These are phyloP conservation scores for Phytophthora pisi DNA, from an alignment of 352 stramenopile genomes.

Conservation along the genomic window DNA sequence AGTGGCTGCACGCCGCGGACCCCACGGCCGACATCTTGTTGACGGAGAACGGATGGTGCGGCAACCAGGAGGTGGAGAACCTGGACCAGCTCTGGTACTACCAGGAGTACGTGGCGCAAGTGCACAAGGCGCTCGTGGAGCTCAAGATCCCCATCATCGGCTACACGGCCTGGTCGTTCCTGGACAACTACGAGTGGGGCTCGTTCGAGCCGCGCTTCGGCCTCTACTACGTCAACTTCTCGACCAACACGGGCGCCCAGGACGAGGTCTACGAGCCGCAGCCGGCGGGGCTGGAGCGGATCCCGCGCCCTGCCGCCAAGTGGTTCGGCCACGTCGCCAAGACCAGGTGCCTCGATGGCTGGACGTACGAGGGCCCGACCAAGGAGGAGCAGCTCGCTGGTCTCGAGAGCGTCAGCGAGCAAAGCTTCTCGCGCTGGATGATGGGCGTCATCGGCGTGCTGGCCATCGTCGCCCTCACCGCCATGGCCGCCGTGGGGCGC, in stretches of 20 bases:
- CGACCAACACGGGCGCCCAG: slow-evolving; percentile 37
- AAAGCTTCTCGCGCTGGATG: slow-evolving; percentile 28
- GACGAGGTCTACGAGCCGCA: slow-evolving; percentile 37
- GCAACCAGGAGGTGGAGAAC: slow-evolving; percentile 64
- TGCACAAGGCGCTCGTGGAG: slow-evolving; percentile 52
- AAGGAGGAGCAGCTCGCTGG: slow-evolving; percentile 16
- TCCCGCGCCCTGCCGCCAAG: slow-evolving; percentile 51
- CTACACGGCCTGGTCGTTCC: slow-evolving; percentile 94
- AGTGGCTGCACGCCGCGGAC: slow-evolving; percentile 60
- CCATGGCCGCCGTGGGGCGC: slow-evolving; percentile 25
- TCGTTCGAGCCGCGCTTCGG: slow-evolving; percentile 68
- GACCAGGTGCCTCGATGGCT: slow-evolving; percentile 55
- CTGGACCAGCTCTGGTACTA: slow-evolving; percentile 72
- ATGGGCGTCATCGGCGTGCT: slow-evolving; percentile 22
- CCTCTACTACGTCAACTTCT: slow-evolving; percentile 72
- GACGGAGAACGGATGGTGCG: slow-evolving; percentile 76
- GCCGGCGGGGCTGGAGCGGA: slow-evolving; percentile 38
- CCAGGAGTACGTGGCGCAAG: slow-evolving; percentile 55
- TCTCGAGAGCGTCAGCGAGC: slow-evolving; percentile 24
- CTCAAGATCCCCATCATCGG: slow-evolving; percentile 75
- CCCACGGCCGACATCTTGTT: slow-evolving; percentile 50
- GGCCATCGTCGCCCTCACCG: slow-evolving; percentile 13
- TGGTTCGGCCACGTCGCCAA: slow-evolving; percentile 59
- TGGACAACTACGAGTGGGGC: slow-evolving; percentile 97
- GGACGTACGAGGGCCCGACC: slow-evolving; percentile 12